Percentiles rank a stretch among this genome's conserved stretches.
These are phyloP conservation scores for Colletotrichum coccodes DNA, from an alignment of 2,329 filamentous ascomycete species.

Conservation along the genomic window DNA sequence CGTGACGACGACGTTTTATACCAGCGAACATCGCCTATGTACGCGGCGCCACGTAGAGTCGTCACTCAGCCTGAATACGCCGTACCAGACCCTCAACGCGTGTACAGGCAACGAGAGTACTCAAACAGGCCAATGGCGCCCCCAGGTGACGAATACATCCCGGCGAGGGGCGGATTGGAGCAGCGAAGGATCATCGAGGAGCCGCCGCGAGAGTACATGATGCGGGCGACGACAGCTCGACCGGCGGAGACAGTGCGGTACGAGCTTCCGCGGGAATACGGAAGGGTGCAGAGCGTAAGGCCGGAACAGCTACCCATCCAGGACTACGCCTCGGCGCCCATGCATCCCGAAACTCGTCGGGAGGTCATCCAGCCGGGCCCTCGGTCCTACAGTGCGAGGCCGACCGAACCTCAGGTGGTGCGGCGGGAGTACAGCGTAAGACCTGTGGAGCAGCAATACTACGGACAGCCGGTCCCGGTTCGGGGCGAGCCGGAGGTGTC, in stretches of 20 bases:
- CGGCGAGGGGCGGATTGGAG: constrained; percentile 54
- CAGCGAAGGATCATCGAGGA: constrained; percentile 56
- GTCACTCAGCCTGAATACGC: constrained; percentile 72
- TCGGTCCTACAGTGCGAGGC: constrained; percentile 46
- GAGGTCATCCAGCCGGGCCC: constrained; percentile 41
- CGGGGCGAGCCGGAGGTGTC: constrained; percentile 50
- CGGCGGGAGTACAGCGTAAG: constrained; percentile 53
- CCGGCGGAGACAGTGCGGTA: constrained; percentile 59
- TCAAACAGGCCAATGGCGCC: constrained; percentile 58
- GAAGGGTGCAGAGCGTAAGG: constrained; percentile 54
- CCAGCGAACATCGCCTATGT: constrained; percentile 60
- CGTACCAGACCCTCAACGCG: constrained; percentile 59
- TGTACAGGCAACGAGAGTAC: constrained; percentile 68
- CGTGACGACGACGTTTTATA: constrained; percentile 65
- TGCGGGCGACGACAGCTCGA: constrained; percentile 67
- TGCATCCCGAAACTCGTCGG: constrained; percentile 50
- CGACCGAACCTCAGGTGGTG: constrained; percentile 39
- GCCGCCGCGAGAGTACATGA: constrained; percentile 61
- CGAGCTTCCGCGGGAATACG: constrained; percentile 53
- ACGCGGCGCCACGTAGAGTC: constrained; percentile 62
- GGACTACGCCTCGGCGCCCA: constrained; percentile 56
- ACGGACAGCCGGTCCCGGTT: constrained; percentile 45
- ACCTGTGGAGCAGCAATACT: constrained; percentile 53
- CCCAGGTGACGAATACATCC: constrained; percentile 57
- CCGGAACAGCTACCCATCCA: constrained; percentile 51